Base-by-base conservation (phyloP, 257 asterid genomes). In the Coffea canephora region DNA sequence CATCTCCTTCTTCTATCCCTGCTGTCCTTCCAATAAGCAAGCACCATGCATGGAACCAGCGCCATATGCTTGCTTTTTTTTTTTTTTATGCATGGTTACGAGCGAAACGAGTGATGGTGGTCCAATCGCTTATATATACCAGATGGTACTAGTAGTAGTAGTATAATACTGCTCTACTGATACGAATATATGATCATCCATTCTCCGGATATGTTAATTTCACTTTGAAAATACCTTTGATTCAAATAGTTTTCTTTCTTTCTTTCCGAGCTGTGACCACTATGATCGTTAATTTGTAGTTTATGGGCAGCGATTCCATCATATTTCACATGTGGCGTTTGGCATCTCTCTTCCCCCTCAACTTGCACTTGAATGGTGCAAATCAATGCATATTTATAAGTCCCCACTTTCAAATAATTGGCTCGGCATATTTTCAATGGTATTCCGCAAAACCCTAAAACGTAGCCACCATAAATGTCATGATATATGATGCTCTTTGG, bases 121-220 rank as follows among this genome's bases (percentile, higher is more conserved):
- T n/a, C 78, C 70, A 57, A 41, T 67, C 46, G n/a, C 72, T 11
- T 64, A 0, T 25, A 9, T 64, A 0, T 25, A 9, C 39, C 11
- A 10, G 36, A n/a, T n/a, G 11, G 69, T 64, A 64, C 39, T 55
- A n/a, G 4, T 45, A 45, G 4, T 45, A 45, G 6, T 62, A n/a
- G 69, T 25, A 25, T n/a, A 64, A 64, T 64, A 25, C 15, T n/a
- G 10, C 69, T 25, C 27, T 12, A 68, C 73, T 71, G 75, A 66
- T 68, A 36, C 49, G 39, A 64, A 59, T 55, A 76, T 75, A 64
- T 73, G 81, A 89, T 85, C 83, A 89, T 85, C 83, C 5, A 39
- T 39, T 4, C 88, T 76, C 27, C 18, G 82, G 87, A 85, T 89
- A 89, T 85, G 82, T 86, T 43, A 36, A 55, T 82, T 45, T 85